phyloP scores from a whole-genome alignment of 208 protist genomes.

The Tritrichomonas musculus region DNA sequence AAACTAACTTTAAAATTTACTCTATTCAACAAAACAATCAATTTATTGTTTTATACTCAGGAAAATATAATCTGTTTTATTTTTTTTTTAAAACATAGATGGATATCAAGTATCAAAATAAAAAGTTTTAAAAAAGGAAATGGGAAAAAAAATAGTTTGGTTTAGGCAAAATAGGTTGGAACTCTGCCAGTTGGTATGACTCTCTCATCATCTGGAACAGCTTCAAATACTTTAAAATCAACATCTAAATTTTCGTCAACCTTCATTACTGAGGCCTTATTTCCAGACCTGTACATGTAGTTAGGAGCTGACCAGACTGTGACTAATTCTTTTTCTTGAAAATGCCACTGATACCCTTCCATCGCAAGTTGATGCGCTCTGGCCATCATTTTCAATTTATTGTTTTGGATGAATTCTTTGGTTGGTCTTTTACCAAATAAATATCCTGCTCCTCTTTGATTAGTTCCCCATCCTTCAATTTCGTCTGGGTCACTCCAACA shows the following conservation, averaged over 20 bases:
- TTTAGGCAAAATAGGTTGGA: no score
- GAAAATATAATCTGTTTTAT: no score
- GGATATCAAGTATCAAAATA: no score
- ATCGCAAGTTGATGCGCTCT: constrained; percentile 75
- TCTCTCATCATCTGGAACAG: background rate
- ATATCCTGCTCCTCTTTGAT: constrained; percentile 71
- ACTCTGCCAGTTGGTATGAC: background rate
- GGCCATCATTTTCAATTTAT: constrained; percentile 66
- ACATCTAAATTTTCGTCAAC: constrained; percentile 68
- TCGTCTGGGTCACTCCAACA: constrained; percentile 53
- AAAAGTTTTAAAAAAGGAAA: no score
- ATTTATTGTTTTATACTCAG: no score
- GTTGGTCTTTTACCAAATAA: constrained; percentile 64
- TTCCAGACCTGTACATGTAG: constrained; percentile 47
- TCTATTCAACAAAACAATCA: no score
- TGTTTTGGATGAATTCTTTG: constrained; percentile 62
- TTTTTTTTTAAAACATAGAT: no score
- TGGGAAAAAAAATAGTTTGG: no score
- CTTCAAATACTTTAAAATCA: constrained; percentile 43
- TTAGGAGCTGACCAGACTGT: constrained; percentile 83
- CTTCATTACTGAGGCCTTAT: constrained; percentile 83
- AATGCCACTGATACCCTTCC: constrained; percentile 78
- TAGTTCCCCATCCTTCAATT: constrained; percentile 65
- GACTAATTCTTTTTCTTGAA: constrained; percentile 69
- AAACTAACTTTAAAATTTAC: no score